Percentiles rank a stretch among this genome's conserved stretches.
These are phyloP conservation scores for carrot (Daucus carota) DNA, from an alignment of 129 eudicot genomes.

Conservation along the genomic window DH1_v3.0 NC_030384.2:36047501-36048000, in stretches of 20 bases:
- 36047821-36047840: constrained; percentile 97
- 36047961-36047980: neutral
- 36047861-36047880: constrained; percentile 92
- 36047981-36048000: neutral
- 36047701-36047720: constrained; percentile 4
- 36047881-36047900: constrained; percentile 10
- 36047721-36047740: neutral
- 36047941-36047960: neutral
- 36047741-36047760: neutral
- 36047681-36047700: constrained; percentile 94
- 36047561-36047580: constrained; percentile 64
- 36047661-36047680: constrained; percentile 86
- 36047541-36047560: constrained; percentile 74
- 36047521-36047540: constrained; percentile 83
- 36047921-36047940: neutral
- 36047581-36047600: constrained; percentile 63
- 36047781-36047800: constrained; percentile 93
- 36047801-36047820: constrained; percentile 93
- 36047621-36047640: constrained; percentile 49
- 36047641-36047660: constrained; percentile 62
- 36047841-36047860: constrained; percentile 96
- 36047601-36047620: constrained; percentile 48
- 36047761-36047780: neutral
- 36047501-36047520: constrained; percentile 51
- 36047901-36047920: neutral